Evolutionary conservation across 352 stramenopile genomes (phyloP).

Genomic region (Globisporangium orthogonon): DNA sequence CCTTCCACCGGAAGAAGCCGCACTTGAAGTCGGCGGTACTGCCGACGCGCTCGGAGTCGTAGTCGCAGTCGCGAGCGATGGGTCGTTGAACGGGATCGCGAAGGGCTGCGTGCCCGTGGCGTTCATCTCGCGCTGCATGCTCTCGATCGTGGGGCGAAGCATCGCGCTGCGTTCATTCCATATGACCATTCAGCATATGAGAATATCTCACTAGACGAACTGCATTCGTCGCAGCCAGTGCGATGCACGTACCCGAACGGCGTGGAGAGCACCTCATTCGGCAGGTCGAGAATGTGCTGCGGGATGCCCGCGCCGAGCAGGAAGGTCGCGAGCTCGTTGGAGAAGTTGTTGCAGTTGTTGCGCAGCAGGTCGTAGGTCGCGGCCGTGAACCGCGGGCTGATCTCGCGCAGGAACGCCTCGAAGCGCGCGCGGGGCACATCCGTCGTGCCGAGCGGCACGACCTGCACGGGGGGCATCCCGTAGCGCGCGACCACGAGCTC

Average conservation of each 20-base stretch:
- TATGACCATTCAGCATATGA: too few relatives aligned
- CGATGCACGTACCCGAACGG: conserved; percentile 78
- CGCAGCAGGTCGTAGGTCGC: conserved; percentile 92
- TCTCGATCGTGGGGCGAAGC: conserved; percentile 75
- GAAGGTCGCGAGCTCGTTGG: conserved; percentile 87
- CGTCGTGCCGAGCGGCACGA: conserved; percentile 78
- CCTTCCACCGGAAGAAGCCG: conserved; percentile 5
- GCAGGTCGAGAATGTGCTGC: conserved; percentile 86
- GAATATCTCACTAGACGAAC: too few relatives aligned
- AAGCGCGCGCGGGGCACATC: conserved; percentile 60
- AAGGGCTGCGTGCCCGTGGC: conserved; percentile 44
- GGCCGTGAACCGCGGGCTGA: conserved; percentile 79
- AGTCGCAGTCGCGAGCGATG: conserved; percentile 16
- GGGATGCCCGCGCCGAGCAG: conserved; percentile 86
- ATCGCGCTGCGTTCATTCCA: conserved; percentile 38
- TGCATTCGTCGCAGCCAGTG: neutral
- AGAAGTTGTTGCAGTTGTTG: conserved; percentile 98
- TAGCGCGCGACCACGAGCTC: conserved; percentile 70
- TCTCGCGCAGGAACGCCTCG: conserved; percentile 75
- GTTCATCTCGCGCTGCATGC: conserved; percentile 79
- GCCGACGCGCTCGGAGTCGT: neutral
- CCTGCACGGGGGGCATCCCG: conserved; percentile 85
- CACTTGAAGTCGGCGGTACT: neutral
- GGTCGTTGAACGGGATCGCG: conserved; percentile 68
- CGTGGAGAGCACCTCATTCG: conserved; percentile 82